Percentiles rank a stretch among this genome's conserved stretches.
phyloP scores from a whole-genome alignment of 495 filamentous ascomycete species.

The Alectoria sarmentosa region DNA sequence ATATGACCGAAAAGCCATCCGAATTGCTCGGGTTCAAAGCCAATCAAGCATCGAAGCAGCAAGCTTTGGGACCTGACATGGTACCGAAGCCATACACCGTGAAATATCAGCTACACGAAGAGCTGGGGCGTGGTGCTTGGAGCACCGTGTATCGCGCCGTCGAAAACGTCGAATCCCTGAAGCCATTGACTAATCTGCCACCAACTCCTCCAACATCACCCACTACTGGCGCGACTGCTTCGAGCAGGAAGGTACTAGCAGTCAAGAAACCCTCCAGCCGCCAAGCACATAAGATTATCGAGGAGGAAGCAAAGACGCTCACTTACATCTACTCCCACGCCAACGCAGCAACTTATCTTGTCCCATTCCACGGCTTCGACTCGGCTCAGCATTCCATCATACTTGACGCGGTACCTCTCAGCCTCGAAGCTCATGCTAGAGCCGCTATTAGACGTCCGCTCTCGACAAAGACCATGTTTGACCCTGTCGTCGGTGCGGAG shows the following conservation, averaged over 20 bases:
- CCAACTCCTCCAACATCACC: slow-evolving; percentile 37
- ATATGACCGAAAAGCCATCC: not conserved
- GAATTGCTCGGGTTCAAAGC: not conserved
- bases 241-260: slow-evolving; percentile 36
- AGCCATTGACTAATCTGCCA: slow-evolving; percentile 35
- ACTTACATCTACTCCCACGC: slow-evolving; percentile 39
- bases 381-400: slow-evolving; percentile 42
- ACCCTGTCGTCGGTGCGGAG: slow-evolving; percentile 39
- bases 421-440: slow-evolving; percentile 45
- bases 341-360: slow-evolving; percentile 35
- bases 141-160: slow-evolving; percentile 53
- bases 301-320: slow-evolving; percentile 46
- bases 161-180: slow-evolving; percentile 12
- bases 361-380: slow-evolving; percentile 53
- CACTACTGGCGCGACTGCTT: not conserved
- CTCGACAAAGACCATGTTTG: slow-evolving; percentile 45
- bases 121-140: slow-evolving; percentile 53
- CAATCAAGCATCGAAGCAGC: not conserved
- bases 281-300: slow-evolving; percentile 44
- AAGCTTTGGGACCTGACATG: not conserved
- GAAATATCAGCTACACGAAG: slow-evolving; percentile 21
- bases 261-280: slow-evolving; percentile 47
- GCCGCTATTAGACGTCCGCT: slow-evolving; percentile 31
- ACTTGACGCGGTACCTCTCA: slow-evolving; percentile 44
- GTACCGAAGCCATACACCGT: slow-evolving; percentile 16